Evolutionary conservation across 345 rosid species (phyloP), one percentile per base, ranked within the genome.

Genomic region (Salix exigua): DNA sequence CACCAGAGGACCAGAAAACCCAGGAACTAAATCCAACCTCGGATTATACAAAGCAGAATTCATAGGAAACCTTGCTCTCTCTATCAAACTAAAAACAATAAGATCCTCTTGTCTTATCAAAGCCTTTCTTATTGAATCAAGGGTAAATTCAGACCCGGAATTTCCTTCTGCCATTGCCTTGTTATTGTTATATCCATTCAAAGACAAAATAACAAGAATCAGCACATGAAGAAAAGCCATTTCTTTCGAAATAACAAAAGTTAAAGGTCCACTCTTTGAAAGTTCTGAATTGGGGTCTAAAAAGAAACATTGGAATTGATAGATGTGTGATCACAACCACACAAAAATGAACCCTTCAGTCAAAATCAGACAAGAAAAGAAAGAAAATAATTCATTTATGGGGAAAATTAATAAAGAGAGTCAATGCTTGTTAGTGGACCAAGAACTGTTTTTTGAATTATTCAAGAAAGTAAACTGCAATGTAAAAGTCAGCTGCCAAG

Each of bases 71-170:
- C 80, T 88, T 28, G 96, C 88, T 85, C 99, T 88, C 82, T 93
- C 97, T n/a, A 95, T 86, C 61, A 93, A 83, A 78, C 83, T 77
- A 81, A 90, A 91, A 37, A 95, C 76, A 75, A 95, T 90, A 11
- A 91, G 83, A 33, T 95, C 97, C 83, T 95, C 99, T 80, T 93
- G 97, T 77, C 94, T 88, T 62, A 86, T 81, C 85, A 95, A 82
- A 23, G 92, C 87, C 48, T 89, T 87, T 26, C 99, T 85, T 30
- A 90, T 86, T 31, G 76, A 74, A 8, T 87, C 92, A 51, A 95
- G 92, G 7, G 89, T 87, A 77, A 84, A 68, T 6, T 53, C 73
- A 35, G 72, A 38, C 8, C 33, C 48, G 44, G 76, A 66, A 37
- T 5, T 73, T 30, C 51, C 68, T 28, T 73, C 83, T 4, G 80